Base-by-base conservation (phyloP, 2,329 filamentous ascomycete species). In the Ceratocystis smalleyi region DNA sequence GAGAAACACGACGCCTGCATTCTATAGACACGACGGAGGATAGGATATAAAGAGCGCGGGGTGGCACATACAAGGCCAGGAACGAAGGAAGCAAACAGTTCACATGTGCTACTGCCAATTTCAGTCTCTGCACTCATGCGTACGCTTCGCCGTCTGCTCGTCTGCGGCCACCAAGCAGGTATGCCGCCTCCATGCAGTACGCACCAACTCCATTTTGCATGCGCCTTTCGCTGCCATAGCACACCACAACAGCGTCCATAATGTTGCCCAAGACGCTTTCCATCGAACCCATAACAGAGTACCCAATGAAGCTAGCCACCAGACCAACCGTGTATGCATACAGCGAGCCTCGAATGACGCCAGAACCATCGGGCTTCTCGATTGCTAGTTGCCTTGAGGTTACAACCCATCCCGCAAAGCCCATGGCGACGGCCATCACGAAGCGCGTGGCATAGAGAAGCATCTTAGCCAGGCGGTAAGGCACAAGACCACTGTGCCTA, bases 301-400 rank as follows among this genome's bases (percentile, higher is more conserved):
- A 99, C 6, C 94, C 94, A 69, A 99, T 96, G 64, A 92, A 91
- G 67, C 89, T 90, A 17, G 94, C 94, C 69, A 97, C 87, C 68
- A 99, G 74, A 8, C 91, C 94, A 24, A 99, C 89, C 1, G 97
- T 83, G 71, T 97, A 99, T 1, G 92, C 94, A 73, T 99, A 99
- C 27, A 94, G 79, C 70, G 90, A 96, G 7, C 94, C 94, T 57
- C 83, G 83, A 61, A 86, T 72, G 5, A 62, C 47, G 0, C 82
- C 81, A 62, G 74, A 69, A 1, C 79, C 79, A 47, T 77, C 80
- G 65, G 74, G 84, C 66, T 76, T 75, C 71, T 76, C 77, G 22
- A 94, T 77, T 62, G 81, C 78, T 3, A 96, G 78, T 74, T 88
- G 86, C 68, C 89, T 85, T 10, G 94, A 91, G 43, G 91, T 95